phyloP scores from a whole-genome alignment of 805 yeast species.

The Cyberlindnera veronae region DNA sequence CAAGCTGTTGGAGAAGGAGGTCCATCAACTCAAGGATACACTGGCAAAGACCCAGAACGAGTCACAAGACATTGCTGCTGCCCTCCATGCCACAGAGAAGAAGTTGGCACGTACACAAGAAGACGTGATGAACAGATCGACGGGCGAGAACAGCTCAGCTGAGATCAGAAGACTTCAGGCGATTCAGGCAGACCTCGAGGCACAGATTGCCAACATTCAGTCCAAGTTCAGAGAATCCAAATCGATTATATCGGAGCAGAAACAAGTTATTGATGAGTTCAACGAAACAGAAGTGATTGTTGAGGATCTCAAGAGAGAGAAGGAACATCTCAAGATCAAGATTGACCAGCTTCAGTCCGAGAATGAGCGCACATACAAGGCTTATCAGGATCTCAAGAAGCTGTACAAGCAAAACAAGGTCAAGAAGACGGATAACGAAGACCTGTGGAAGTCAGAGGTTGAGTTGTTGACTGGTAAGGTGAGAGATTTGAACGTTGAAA shows the following conservation, averaged over 20 bases:
- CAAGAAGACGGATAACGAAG: slow-evolving; percentile 7
- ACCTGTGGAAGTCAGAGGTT: slow-evolving; percentile 31
- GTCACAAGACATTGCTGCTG: slow-evolving; percentile 2
- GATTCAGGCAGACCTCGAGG: slow-evolving; percentile 15
- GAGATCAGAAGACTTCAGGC: slow-evolving; percentile 14
- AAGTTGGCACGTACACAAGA: slow-evolving; percentile 11
- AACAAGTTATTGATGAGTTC: slow-evolving; percentile 23
- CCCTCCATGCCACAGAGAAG: slow-evolving; percentile 3
- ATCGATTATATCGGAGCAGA: slow-evolving; percentile 21
- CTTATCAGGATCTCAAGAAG: slow-evolving; percentile 20
- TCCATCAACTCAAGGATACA: slow-evolving; percentile 2
- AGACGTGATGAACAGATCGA: slow-evolving; percentile 10
- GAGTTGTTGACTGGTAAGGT: slow-evolving; percentile 30
- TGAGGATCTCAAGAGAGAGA: slow-evolving; percentile 17
- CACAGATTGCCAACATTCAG: slow-evolving; percentile 14
- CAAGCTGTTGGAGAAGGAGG: slow-evolving; percentile 1
- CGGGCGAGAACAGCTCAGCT: slow-evolving; percentile 6
- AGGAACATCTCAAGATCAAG: slow-evolving; percentile 13
- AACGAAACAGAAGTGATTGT: slow-evolving; percentile 18
- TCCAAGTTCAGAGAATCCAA: slow-evolving; percentile 20
- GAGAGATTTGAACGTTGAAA: slow-evolving; percentile 34
- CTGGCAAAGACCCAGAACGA: slow-evolving; percentile 1
- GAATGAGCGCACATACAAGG: slow-evolving; percentile 28
- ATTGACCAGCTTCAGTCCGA: slow-evolving; percentile 32
- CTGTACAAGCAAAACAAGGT: slow-evolving; percentile 8